These are phyloP conservation scores for Tympanopsis confertula DNA, from an alignment of 2,329 filamentous ascomycete species.

Conservation along the genomic window DNA sequence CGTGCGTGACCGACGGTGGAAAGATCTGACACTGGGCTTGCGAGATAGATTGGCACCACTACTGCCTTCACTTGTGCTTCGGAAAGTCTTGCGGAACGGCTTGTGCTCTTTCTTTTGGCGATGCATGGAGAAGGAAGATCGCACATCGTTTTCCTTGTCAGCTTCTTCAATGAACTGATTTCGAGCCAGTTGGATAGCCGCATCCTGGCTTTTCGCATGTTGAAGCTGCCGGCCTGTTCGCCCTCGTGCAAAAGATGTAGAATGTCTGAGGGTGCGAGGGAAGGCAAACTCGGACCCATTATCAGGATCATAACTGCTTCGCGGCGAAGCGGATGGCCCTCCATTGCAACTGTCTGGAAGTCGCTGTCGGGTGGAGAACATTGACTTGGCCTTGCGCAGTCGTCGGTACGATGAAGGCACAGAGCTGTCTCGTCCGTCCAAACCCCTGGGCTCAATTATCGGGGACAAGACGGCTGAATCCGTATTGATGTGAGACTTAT, in stretches of 20 bases:
- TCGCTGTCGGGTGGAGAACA: constrained; percentile 26
- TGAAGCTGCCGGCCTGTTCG: constrained; percentile 8
- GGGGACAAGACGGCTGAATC: constrained; percentile 10
- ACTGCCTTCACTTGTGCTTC: constrained; percentile 10
- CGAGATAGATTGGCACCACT: neutral
- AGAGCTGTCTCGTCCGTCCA: constrained; percentile 21
- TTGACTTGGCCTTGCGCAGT: constrained; percentile 31
- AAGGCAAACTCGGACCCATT: neutral
- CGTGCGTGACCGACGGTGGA: neutral
- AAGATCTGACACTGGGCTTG: too few species aligned
- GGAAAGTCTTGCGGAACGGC: constrained; percentile 21
- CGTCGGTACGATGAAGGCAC: constrained; percentile 31
- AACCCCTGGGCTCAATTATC: constrained; percentile 16
- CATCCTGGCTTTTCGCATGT: constrained; percentile 14
- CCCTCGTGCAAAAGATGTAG: constrained; percentile 23
- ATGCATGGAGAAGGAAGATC: constrained; percentile 10
- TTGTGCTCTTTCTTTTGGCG: constrained; percentile 16
- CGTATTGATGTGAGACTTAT: constrained; percentile 1
- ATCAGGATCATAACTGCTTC: neutral
- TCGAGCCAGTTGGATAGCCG: constrained; percentile 25
- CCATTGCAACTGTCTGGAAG: constrained; percentile 10
- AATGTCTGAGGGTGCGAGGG: constrained; percentile 17
- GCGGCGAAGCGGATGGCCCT: constrained; percentile 3
- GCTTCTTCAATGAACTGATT: constrained; percentile 19
- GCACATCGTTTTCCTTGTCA: constrained; percentile 6